Evolutionary conservation across 2,329 filamentous ascomycete genomes (phyloP).

Genomic region (Sclerotinia spermophila): DNA sequence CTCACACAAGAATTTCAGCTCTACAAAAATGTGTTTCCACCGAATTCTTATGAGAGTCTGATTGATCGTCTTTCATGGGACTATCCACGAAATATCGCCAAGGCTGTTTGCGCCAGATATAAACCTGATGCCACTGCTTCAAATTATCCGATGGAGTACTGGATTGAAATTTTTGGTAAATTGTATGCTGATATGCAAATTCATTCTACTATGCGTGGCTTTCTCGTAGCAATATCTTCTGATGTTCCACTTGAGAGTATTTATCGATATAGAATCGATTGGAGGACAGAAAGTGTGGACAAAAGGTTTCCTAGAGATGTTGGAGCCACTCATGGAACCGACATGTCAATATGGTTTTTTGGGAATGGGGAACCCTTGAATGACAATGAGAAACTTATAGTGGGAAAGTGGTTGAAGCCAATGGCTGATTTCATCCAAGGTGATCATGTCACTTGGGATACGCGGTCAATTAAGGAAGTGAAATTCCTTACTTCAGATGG

Average conservation of each 20-base stretch:
- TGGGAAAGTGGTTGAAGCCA: slow-evolving; percentile 24
- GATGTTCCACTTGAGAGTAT: slow-evolving; percentile 18
- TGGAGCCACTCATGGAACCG: slow-evolving; percentile 23
- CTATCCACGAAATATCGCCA: slow-evolving; percentile 22
- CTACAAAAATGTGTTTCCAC: slow-evolving; percentile 23
- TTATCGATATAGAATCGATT: slow-evolving; percentile 25
- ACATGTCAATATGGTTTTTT: slow-evolving; percentile 26
- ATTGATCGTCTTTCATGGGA: slow-evolving; percentile 26
- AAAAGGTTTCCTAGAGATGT: slow-evolving; percentile 18
- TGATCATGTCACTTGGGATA: slow-evolving; percentile 20
- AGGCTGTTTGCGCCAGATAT: slow-evolving; percentile 15
- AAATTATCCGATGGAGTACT: neutral
- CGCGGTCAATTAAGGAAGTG: slow-evolving; percentile 16
- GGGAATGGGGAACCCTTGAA: slow-evolving; percentile 24
- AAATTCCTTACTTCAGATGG: slow-evolving; percentile 21
- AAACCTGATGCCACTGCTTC: neutral
- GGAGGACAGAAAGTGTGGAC: slow-evolving; percentile 22
- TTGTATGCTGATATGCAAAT: slow-evolving; percentile 26
- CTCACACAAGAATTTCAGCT: slow-evolving; percentile 24
- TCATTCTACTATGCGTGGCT: slow-evolving; percentile 25
- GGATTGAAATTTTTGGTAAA: slow-evolving; percentile 24
- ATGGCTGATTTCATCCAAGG: slow-evolving; percentile 21
- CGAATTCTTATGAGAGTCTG: slow-evolving; percentile 19
- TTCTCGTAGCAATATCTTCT: slow-evolving; percentile 17
- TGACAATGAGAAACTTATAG: slow-evolving; percentile 13